phyloP scores from a whole-genome alignment of 164 flowering plant genomes.

The Tinospora cordifolia region DNA sequence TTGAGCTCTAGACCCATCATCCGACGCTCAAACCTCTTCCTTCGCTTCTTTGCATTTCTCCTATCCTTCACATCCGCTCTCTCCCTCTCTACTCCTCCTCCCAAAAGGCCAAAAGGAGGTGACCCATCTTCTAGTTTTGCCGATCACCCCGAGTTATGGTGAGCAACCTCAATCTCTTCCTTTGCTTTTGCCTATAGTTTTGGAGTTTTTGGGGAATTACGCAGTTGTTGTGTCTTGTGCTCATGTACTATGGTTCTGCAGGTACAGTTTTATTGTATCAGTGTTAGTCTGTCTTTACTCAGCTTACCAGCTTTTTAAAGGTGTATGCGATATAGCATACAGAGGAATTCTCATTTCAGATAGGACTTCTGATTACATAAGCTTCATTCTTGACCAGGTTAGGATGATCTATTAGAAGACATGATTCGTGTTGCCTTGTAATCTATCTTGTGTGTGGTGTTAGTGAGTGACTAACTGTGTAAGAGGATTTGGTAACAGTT shows the following conservation, averaged over 20 bases:
- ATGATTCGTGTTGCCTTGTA: neutral
- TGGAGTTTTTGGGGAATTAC: neutral
- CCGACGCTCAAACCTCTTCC: slow-evolving; percentile 22
- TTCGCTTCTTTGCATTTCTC: slow-evolving; percentile 28
- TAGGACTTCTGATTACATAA: slow-evolving; percentile 36
- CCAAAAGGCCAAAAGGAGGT: slow-evolving; percentile 6
- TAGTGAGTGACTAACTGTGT: neutral
- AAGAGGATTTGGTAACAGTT: slow-evolving; percentile 26
- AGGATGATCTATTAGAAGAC: neutral
- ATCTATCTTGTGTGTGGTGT: slow-evolving; percentile 4
- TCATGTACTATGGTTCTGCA: slow-evolving; percentile 7
- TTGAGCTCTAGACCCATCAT: slow-evolving; percentile 28
- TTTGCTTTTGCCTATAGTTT: no score
- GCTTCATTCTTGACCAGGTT: slow-evolving; percentile 58
- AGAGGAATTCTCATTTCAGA: slow-evolving; percentile 45
- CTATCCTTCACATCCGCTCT: slow-evolving; percentile 40
- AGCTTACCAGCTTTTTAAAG: slow-evolving; percentile 43
- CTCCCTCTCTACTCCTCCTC: slow-evolving; percentile 21
- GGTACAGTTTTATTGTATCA: slow-evolving; percentile 36
- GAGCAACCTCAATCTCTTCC: slow-evolving; percentile 12
- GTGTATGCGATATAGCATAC: slow-evolving; percentile 38
- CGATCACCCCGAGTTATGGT: slow-evolving; percentile 32
- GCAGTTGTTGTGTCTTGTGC: neutral
- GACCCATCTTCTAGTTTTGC: slow-evolving; percentile 15
- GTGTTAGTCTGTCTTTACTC: slow-evolving; percentile 34